Evolutionary conservation across 352 stramenopile species (phyloP).

Genomic region (Pythium phragmiticola): DNA sequence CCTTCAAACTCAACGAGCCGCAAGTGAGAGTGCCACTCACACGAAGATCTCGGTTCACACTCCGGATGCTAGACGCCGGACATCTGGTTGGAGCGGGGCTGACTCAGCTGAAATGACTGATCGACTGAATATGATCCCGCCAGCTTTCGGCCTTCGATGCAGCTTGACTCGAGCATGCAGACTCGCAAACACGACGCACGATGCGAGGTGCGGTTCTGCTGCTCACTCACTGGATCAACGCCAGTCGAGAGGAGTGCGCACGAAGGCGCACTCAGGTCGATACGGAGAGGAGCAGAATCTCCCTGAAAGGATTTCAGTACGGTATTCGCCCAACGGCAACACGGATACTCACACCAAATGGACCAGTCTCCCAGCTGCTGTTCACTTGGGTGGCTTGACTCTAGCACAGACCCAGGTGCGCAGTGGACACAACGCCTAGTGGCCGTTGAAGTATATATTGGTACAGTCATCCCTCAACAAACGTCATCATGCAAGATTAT

Average conservation of each 20-base stretch:
- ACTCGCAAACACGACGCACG: background rate
- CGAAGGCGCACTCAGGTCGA: too few relatives aligned
- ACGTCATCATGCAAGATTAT: too few relatives aligned
- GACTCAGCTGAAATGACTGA: background rate
- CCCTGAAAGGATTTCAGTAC: too few relatives aligned
- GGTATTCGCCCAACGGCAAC: conserved; percentile 2
- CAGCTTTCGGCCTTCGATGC: too few relatives aligned
- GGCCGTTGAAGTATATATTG: conserved; percentile 7
- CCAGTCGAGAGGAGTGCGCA: too few relatives aligned
- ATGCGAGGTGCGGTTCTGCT: too few relatives aligned
- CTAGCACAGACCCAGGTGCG: conserved; percentile 4
- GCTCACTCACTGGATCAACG: too few relatives aligned
- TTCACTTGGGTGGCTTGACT: background rate
- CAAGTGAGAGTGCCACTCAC: background rate
- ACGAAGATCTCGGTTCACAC: background rate
- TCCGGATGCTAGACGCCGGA: background rate
- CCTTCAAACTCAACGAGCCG: background rate
- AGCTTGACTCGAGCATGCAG: too few relatives aligned
- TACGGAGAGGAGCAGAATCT: too few relatives aligned
- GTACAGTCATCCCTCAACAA: too few relatives aligned
- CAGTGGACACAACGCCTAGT: background rate
- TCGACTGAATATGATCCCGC: too few relatives aligned
- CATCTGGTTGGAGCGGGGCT: background rate
- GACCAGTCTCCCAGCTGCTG: background rate
- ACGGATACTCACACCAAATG: background rate